phyloP scores from a whole-genome alignment of 106 monocot genomes.

The Dendrobium nobile region DNA sequence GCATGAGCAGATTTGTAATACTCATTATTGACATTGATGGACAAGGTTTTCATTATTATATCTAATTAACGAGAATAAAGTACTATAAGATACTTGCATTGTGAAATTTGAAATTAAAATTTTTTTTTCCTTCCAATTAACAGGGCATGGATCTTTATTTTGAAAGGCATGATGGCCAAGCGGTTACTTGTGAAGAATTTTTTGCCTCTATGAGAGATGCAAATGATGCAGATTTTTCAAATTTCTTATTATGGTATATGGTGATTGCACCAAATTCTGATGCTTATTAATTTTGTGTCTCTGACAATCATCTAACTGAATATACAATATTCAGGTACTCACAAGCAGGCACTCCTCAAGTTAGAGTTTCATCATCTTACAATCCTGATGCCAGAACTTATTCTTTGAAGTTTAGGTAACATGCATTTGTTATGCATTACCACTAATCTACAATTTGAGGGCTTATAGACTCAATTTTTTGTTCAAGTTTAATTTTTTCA shows the following conservation, averaged over 20 bases:
- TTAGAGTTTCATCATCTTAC: slow-evolving; percentile 79
- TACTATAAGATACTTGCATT: neutral
- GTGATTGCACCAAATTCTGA: neutral
- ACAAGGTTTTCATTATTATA: neutral
- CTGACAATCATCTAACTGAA: neutral
- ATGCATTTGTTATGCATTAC: neutral
- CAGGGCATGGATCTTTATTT: slow-evolving; percentile 99
- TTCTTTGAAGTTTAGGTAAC: slow-evolving; percentile 88
- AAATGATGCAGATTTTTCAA: slow-evolving; percentile 75
- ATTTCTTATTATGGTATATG: slow-evolving; percentile 78
- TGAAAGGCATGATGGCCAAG: slow-evolving; percentile 98
- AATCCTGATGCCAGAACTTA: slow-evolving; percentile 53
- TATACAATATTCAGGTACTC: slow-evolving; percentile 65
- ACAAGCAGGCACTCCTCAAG: slow-evolving; percentile 81
- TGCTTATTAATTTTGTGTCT: slow-evolving; percentile 1
- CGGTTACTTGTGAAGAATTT: slow-evolving; percentile 98
- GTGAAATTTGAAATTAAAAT: neutral
- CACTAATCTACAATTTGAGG: neutral
- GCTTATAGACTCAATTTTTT: neutral
- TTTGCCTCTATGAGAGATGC: slow-evolving; percentile 99
- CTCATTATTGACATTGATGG: neutral
- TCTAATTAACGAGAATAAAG: no score
- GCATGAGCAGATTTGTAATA: neutral
- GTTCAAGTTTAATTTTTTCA: slow-evolving; percentile 3
- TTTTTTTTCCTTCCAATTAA: neutral